These are phyloP conservation scores for Volvariella volvacea DNA, from an alignment of 1,284 basidiomycete species.

Conservation along the genomic window DNA sequence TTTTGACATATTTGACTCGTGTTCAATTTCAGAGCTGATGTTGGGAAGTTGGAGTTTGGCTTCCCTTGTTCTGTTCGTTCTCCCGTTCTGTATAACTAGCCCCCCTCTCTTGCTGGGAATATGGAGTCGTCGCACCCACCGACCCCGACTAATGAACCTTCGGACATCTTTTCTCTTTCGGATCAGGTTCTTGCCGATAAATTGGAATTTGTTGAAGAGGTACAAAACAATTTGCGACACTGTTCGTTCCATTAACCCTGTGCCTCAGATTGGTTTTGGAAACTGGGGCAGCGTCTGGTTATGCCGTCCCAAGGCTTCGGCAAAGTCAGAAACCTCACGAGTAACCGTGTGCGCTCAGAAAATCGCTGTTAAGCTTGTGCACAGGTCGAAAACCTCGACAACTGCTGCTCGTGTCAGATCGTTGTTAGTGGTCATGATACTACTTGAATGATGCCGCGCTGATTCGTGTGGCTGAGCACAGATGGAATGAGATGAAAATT, in stretches of 20 bases:
- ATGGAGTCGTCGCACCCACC: constrained; percentile 27
- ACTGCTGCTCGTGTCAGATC: constrained; percentile 84
- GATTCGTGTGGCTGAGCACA: constrained; percentile 19
- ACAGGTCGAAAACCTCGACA: constrained; percentile 66
- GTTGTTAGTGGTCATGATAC: constrained; percentile 45
- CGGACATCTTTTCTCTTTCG: constrained; percentile 39
- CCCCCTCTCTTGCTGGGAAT: constrained; percentile 9
- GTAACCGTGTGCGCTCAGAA: constrained; percentile 38
- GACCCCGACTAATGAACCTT: constrained; percentile 24
- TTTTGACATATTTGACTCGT: constrained; percentile 24
- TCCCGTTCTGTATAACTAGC: constrained; percentile 24
- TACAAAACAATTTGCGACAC: no score
- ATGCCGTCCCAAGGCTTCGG: constrained; percentile 51
- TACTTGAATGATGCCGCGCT: no score
- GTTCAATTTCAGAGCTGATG: constrained; percentile 17
- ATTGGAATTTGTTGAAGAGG: constrained; percentile 72
- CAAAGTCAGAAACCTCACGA: constrained; percentile 24
- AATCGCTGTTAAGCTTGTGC: constrained; percentile 87
- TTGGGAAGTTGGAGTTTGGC: constrained; percentile 8
- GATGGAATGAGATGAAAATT: constrained; percentile 95
- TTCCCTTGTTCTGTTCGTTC: constrained; percentile 13
- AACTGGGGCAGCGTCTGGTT: constrained; percentile 87
- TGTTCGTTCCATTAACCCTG: constrained; percentile 3
- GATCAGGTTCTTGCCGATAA: constrained; percentile 60
- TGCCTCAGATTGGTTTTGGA: constrained; percentile 68